Evolutionary conservation across 2,329 filamentous ascomycete species (phyloP).

Genomic region (Cladosporium sp.): DNA sequence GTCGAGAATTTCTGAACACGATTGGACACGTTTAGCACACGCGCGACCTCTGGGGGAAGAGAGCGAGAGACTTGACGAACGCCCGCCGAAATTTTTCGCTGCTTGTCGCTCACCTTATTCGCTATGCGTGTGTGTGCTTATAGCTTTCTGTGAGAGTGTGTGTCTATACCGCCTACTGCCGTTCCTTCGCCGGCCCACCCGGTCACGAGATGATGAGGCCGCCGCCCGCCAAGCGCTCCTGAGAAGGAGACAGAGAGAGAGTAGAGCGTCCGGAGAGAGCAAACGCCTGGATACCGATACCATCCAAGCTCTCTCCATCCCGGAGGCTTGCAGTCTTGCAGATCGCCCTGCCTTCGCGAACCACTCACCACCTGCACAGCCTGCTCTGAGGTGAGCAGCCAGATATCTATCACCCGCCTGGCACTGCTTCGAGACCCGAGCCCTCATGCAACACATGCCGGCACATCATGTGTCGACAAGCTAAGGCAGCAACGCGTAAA

Average conservation of each 20-base stretch:
- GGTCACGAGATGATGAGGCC: background rate
- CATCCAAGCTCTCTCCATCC: slow-evolving; percentile 13
- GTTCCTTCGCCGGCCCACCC: background rate
- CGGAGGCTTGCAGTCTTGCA: slow-evolving; percentile 17
- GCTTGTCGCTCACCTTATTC: background rate
- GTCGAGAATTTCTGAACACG: background rate
- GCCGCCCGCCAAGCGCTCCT: slow-evolving; percentile 2
- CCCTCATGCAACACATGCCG: background rate
- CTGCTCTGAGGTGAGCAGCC: slow-evolving; percentile 1
- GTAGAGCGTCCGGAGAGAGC: background rate
- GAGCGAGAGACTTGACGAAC: background rate
- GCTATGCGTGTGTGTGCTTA: background rate
- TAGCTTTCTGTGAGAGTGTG: background rate
- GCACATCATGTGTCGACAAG: background rate
- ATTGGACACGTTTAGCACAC: slow-evolving; percentile 3
- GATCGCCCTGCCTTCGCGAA: slow-evolving; percentile 16
- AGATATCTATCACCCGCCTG: background rate
- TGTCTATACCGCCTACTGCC: background rate
- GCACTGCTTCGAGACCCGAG: background rate
- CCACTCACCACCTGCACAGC: slow-evolving; percentile 12
- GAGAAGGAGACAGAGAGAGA: background rate
- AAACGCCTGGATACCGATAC: slow-evolving; percentile 14
- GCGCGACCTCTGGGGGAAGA: background rate
- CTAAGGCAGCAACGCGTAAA: background rate
- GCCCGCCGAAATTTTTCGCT: background rate